Evolutionary conservation across 2,329 filamentous ascomycete species (phyloP).

Genomic region (Corniculantispora saksenae): DNA sequence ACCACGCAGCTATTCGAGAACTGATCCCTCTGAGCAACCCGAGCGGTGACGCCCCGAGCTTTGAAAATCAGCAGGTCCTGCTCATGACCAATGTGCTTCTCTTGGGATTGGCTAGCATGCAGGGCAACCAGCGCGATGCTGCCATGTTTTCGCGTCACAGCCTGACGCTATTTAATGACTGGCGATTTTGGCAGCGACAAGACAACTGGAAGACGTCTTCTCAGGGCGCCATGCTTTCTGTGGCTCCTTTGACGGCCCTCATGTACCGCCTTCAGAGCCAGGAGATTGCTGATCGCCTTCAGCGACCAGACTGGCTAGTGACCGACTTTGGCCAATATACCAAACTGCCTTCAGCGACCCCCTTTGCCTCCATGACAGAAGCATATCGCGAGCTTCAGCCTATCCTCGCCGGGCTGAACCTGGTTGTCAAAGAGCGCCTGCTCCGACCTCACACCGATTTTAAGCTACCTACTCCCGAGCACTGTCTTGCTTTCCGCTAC

Average conservation of each 20-base stretch:
- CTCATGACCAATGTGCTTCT: constrained; percentile 12
- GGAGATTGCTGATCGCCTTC: not conserved
- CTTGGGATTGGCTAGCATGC: constrained; percentile 5
- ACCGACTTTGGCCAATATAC: not conserved
- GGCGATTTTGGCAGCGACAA: not conserved
- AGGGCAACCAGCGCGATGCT: constrained; percentile 3
- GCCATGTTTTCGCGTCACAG: not conserved
- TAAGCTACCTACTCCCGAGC: not conserved
- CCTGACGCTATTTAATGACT: not conserved
- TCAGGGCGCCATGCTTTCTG: not conserved
- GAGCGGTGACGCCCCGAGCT: not conserved
- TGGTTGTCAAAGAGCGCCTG: not conserved
- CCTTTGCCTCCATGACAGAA: not conserved
- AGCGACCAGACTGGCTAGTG: not conserved
- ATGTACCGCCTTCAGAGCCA: constrained; percentile 5
- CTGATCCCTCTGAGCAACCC: not conserved
- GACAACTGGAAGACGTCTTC: not conserved
- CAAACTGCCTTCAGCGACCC: not conserved
- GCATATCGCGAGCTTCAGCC: constrained; percentile 1
- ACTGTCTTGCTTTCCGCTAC: not conserved
- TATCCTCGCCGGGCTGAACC: not conserved
- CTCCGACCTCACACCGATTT: not conserved
- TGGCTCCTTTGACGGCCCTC: not conserved
- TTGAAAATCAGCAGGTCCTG: constrained; percentile 5
- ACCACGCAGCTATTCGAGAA: not conserved